Percentiles rank a stretch among this genome's conserved stretches.
These are phyloP conservation scores for Leucoagaricus sp. DNA, from an alignment of 1,284 basidiomycete species.

Conservation along the genomic window DNA sequence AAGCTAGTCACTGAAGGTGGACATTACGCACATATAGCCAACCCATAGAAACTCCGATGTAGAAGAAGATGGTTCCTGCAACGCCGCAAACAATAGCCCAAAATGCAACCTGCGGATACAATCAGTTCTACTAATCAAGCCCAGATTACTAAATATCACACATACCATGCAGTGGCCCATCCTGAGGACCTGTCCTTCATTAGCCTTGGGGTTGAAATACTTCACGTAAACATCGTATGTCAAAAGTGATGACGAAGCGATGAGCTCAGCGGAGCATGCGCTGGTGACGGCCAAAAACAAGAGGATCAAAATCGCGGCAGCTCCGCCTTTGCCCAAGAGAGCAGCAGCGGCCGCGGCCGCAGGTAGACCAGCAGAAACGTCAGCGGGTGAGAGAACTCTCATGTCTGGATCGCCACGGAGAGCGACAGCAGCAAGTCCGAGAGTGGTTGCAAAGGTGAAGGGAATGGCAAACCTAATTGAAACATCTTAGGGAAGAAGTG, in stretches of 20 bases:
- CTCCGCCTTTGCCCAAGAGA: conserved; percentile 76
- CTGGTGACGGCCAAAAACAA: conserved; percentile 86
- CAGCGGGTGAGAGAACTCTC: conserved; percentile 52
- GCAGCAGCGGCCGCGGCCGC: conserved; percentile 81
- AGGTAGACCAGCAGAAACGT: conserved; percentile 84
- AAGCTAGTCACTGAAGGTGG: not conserved
- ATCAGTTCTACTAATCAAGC: not conserved
- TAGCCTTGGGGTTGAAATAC: conserved; percentile 65
- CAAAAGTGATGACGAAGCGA: conserved; percentile 80
- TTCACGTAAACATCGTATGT: conserved; percentile 83
- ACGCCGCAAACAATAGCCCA: conserved; percentile 83
- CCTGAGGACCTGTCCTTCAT: conserved; percentile 59
- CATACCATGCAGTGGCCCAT: conserved; percentile 54
- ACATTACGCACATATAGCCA: conserved; percentile 71
- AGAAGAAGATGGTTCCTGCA: conserved; percentile 85
- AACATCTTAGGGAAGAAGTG: not conserved
- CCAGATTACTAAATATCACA: conserved; percentile 29
- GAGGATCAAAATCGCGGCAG: conserved; percentile 67
- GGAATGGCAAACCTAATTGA: conserved; percentile 76
- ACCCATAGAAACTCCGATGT: conserved; percentile 88
- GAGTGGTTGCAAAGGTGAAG: conserved; percentile 77
- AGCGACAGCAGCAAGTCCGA: conserved; percentile 83
- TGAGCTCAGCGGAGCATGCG: conserved; percentile 84
- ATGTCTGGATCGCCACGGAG: conserved; percentile 74
- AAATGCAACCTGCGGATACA: conserved; percentile 51